phyloP scores from a whole-genome alignment of 257 asterid species.

The Primulina tabacum region DNA sequence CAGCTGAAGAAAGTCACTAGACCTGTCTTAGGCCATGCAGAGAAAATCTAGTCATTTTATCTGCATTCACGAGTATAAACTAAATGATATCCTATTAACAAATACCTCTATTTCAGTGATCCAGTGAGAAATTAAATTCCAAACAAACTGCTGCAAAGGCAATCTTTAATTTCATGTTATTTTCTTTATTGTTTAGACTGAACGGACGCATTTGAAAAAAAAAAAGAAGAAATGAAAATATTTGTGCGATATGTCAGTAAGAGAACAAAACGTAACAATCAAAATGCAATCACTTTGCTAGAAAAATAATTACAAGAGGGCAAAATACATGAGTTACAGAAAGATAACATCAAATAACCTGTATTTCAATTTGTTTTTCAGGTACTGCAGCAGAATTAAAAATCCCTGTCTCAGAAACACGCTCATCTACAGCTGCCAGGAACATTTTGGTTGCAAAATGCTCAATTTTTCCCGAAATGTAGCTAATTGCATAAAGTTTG shows the following conservation, averaged over 20 bases:
- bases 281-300: neutral
- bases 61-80: no score
- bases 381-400: conserved; percentile 43
- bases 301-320: neutral
- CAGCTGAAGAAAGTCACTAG: no score
- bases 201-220: neutral
- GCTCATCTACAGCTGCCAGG: conserved; percentile 66
- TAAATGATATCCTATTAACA: no score
- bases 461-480: conserved; percentile 72
- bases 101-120: no score
- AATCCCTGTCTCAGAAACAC: conserved; percentile 44
- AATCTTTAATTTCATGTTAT: neutral
- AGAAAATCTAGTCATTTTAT: no score
- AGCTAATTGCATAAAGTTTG: conserved; percentile 63
- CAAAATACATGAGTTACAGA: conserved; percentile 6
- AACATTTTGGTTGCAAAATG: conserved; percentile 71
- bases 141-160: neutral
- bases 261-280: neutral
- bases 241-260: neutral
- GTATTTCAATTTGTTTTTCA: conserved; percentile 56
- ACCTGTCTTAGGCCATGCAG: no score
- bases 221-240: no score
- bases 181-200: neutral
- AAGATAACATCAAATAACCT: conserved; percentile 42
- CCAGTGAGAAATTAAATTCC: neutral